Evolutionary conservation across 2,329 filamentous ascomycete species (phyloP), one percentile per base, ranked within the genome.

Genomic region (Lasiodiplodia citricola): DNA sequence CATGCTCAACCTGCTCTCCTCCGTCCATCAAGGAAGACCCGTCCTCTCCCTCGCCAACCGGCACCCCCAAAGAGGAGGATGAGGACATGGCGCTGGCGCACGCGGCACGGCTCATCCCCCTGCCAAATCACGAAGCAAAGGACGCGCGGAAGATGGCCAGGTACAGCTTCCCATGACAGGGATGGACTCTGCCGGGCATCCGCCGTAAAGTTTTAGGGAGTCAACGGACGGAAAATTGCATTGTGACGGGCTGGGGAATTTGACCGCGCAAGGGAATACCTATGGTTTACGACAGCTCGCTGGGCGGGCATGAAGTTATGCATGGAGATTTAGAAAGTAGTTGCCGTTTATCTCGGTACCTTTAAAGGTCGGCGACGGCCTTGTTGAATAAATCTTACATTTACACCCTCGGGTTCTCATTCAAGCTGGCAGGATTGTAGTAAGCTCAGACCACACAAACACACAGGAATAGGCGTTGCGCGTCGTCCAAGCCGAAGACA

Each of bases 131-230:
- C 28, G 60, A 37, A 52, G 44, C 44, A 38, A 64, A 64, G 47
- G 44, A 52, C 47, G 47, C 60, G 60, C 44, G 60, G 47, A 64
- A 64, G 60, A 25, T 64, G 60, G 35, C 47, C 28, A 64, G 60
- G 28, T 64, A 64, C 47, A 64, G 60, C 47, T 64, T 35, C 60
- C 60, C 60, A 37, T 64, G 16, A 38, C 28, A 21, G 28, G 21
- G 57, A 63, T 18, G 4, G 4, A 21, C 10, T 28, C 47, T 52
- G 44, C 10, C 28, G 25, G 28, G 37, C 58, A 35, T n/a, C 35
- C 56, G 7, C 21, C 21, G 25, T 10, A 4, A 23, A 23, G 25
- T 14, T 14, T n/a, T 2, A 23, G 16, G 8, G 47, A 50, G 60
- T 28, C 28, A 11, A 50, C 41, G 28, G 41, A n/a, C 31, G 28